Evolutionary conservation across 1,284 basidiomycete genomes (phyloP), one percentile per base, ranked within the genome.

Genomic region (Sphagnurus paluster): DNA sequence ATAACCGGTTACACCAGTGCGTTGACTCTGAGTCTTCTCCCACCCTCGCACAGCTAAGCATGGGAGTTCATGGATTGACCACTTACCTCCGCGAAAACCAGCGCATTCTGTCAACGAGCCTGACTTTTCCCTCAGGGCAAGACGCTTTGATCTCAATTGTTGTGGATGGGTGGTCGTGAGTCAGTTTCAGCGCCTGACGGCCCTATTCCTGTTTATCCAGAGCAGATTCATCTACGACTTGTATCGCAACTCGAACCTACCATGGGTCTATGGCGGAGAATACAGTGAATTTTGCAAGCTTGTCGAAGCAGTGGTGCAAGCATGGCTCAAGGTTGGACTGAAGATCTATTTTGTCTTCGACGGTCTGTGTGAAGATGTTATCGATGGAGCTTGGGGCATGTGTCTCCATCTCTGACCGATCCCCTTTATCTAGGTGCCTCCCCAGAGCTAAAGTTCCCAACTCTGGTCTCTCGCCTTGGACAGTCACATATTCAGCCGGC

Each of bases 131-230:
- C 4, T 59, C 63, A 48, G 35, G 36, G 33, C 50, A 58, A 3
- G 42, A 49, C 40, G 44, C 50, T 29, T 36, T 56, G 29, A 50
- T 63, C 34, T 56, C 64, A 42, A 71, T 93, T 50, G 82, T 94
- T 2, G 79, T 94, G 30, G 92, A 95, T 69, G 90, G 82, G 34
- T 92, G 87, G 90, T 91, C 90, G 91, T 93, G 64, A 82, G 90
- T 81, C 38, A 23, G 43, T 44, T 50, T 33, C 52, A 53, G n/a
- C n/a, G 42, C 44, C 52, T 47, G 41, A 42, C 44, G 40, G 30
- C n/a, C 24, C 41, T 32, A 37, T 41, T 23, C 44, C 49, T 23
- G 30, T 48, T 46, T 26, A 54, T 56, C 34, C 45, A 33, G 24
- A n/a, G 33, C 58, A 94, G 91, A 23, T 85, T 95, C 65, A 87